Base-by-base conservation (phyloP, 768 basidiomycete species). In the Hericium rajendrae region DNA sequence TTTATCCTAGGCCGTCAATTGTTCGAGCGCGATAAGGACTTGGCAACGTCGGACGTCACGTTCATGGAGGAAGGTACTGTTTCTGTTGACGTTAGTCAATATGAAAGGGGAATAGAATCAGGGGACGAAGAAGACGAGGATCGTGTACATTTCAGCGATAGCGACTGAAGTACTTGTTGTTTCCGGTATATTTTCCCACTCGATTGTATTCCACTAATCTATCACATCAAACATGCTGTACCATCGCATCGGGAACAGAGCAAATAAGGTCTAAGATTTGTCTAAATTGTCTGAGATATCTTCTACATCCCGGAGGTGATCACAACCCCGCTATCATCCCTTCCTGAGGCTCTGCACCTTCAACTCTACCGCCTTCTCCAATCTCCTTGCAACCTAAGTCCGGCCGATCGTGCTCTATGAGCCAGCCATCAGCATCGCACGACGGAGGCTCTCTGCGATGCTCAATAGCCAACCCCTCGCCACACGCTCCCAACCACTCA, bases 61-160 rank as follows among this genome's bases (percentile, higher is more conserved):
- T 75, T 94, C 39, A 70, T 86, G 66, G 94, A 97, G 69, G 95
- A 94, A 67, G 94, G 84, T 24, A 80, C 83, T 0, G 83, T 88
- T 55, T 90, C 89, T 20, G 91, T 98, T 53, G 94, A 97, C 69
- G 70, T 91, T 65, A 89, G 84, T 62, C 87, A 94, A 68, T 99
- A 94, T 65, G 88, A 93, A 56, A 79, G 94, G 60, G 78, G 76
- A 56, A 70, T 43, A 66, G 72, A 52, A 18, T 70, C 72, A 68
- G 86, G 75, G 20, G 86, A 91, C 37, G 82, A 86, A 59, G 83
- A 85, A 53, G 85, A 82, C 53, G 78, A 85, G 59, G 80, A 79
- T 22, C 71, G 71, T 54, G 72, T 92, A 57, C 80, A 80, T 59
- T 91, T 93, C 68, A 93, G 90, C 66, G 92, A 94, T 69, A 93